Percentiles rank a stretch among this genome's conserved stretches.
phyloP scores from a whole-genome alignment of 352 stramenopile genomes.

The Globisporangium takayamanum region DNA sequence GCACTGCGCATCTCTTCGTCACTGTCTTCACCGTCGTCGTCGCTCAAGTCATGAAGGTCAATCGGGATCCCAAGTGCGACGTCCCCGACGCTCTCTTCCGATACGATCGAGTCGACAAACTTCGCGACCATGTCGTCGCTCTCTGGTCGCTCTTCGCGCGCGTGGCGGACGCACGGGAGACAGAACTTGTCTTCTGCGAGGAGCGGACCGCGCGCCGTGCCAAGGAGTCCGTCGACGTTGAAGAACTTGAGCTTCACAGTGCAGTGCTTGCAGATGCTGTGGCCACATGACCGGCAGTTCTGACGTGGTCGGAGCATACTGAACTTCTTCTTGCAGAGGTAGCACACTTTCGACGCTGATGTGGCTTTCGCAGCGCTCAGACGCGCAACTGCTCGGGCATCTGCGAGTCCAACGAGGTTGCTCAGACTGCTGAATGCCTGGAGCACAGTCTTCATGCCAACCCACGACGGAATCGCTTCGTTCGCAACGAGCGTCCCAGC shows the following conservation, averaged over 20 bases:
- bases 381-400: conserved; percentile 5
- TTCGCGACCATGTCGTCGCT: conserved; percentile 1
- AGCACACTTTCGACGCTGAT: conserved; percentile 5
- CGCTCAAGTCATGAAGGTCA: conserved; percentile 3
- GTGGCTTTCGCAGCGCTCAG: not conserved
- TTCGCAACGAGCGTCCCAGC: conserved; percentile 1
- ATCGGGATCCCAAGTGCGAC: conserved; percentile 3
- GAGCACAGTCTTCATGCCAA: conserved; percentile 8
- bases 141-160: conserved; percentile 8
- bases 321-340: conserved; percentile 14
- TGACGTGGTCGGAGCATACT: conserved; percentile 4
- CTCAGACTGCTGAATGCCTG: conserved; percentile 8
- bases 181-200: conserved; percentile 12
- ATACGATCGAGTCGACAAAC: conserved; percentile 13
- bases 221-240: conserved; percentile 1
- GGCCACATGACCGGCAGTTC: conserved; percentile 7
- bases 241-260: conserved; percentile 12
- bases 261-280: conserved; percentile 11
- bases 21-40: conserved; percentile 1
- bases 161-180: conserved; percentile 9
- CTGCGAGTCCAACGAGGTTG: conserved; percentile 9
- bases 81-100: conserved; percentile 6
- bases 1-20: not conserved
- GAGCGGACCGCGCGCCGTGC: not conserved
- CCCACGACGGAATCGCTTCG: conserved; percentile 9